phyloP scores from a whole-genome alignment of 495 filamentous ascomycete species.

The Tuber brumale region DNA sequence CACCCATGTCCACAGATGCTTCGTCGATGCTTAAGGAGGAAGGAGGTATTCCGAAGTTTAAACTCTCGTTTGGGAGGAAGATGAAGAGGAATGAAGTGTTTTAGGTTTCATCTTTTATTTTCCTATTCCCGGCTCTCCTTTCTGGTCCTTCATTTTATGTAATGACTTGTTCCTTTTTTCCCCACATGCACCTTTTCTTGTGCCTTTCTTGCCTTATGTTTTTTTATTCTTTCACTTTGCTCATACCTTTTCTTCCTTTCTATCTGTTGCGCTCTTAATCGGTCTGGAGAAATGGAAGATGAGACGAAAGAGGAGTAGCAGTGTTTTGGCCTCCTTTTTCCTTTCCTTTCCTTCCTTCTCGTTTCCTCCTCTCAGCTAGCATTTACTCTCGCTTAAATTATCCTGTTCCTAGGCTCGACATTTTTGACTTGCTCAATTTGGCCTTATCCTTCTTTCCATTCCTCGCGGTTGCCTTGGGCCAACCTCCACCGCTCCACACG shows the following conservation, averaged over 20 bases:
- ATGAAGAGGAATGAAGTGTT: constrained; percentile 22
- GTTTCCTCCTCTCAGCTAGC: neutral
- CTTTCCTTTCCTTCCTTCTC: neutral
- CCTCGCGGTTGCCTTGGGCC: neutral
- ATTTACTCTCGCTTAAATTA: neutral
- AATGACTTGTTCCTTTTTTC: neutral
- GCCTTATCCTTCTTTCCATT: neutral
- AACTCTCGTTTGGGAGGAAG: constrained; percentile 30
- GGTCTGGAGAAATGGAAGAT: neutral
- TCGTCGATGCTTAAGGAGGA: constrained; percentile 16
- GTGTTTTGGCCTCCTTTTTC: neutral
- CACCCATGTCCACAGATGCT: constrained; percentile 13
- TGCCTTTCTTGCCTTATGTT: neutral
- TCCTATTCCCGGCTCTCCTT: neutral
- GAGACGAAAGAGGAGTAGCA: neutral
- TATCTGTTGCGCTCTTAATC: neutral
- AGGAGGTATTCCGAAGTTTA: constrained; percentile 18
- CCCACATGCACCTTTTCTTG: neutral
- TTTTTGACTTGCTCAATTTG: neutral
- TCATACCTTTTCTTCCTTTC: neutral
- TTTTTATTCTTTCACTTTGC: neutral
- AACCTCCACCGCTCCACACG: neutral
- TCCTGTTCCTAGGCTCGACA: neutral
- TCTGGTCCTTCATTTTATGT: neutral
- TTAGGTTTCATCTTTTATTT: neutral